Base-by-base conservation (phyloP, 148 eudicot species). In the Silene uniflora region DNA sequence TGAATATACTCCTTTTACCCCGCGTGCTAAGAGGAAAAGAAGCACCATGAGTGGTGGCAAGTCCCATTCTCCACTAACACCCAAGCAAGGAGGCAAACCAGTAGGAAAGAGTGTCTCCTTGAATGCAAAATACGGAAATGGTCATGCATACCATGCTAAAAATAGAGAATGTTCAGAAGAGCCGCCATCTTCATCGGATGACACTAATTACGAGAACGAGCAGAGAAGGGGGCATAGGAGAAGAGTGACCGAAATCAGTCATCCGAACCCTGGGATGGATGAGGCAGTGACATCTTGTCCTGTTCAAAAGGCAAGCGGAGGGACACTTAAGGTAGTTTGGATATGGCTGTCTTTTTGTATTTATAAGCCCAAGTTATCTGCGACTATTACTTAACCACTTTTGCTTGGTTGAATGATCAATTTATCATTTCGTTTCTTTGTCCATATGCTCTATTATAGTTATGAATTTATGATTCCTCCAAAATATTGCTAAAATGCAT, bases 141-240 rank as follows among this genome's bases (percentile, higher is more conserved):
- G 84, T 35, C 84, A 82, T 49, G 25, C 69, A 60, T 19, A 69
- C 64, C 71, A 74, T 23, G 79, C 68, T 73, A 82, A 84, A 74
- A 78, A 23, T 62, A 73, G 76, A 75, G 76, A 77, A 69, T 74
- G 18, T 61, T 77, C 73, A 71, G 81, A 85, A 62, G 89, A 85
- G 25, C 76, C 77, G 61, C 86, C 93, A 56, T 80, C 93, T 69
- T 87, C 92, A 61, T 78, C 32, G 24, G 86, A 88, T 64, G 86
- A 86, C 73, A 73, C 62, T 55, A 79, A 77, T 76, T 85, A 78
- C 7, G 83, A 78, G 82, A 74, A 84, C 60, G 54, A 75, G 77
- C 79, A 61, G 73, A 66, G 69, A 72, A 49, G 56, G 67, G 62
- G 24, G 62, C 54, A 72, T 49, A 75, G 61, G 62, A 84, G 74